phyloP scores from a whole-genome alignment of 2,329 filamentous ascomycete species.

The Apiospora arundinis region DNA sequence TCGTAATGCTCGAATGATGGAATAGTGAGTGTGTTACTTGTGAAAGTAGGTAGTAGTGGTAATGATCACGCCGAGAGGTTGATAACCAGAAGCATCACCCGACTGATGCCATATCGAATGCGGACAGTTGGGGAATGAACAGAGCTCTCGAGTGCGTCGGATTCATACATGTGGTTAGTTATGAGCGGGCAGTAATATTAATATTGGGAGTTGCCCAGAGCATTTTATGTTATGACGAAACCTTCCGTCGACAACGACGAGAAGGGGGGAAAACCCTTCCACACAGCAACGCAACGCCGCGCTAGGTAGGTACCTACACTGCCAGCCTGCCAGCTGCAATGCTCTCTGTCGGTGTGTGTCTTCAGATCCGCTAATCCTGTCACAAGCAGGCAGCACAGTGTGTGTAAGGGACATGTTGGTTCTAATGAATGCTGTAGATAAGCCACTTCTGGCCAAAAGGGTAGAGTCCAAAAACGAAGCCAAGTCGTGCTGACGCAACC shows the following conservation, averaged over 20 bases:
- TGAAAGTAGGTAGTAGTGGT: not conserved
- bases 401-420: not conserved
- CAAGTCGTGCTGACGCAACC: not conserved
- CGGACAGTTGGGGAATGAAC: not conserved
- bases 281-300: not conserved
- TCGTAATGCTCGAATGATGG: not conserved
- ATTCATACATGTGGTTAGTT: not conserved
- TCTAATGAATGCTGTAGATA: not conserved
- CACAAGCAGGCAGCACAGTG: constrained; percentile 14
- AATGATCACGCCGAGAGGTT: not conserved
- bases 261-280: no score
- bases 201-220: not conserved
- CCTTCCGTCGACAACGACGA: constrained; percentile 9
- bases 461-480: not conserved
- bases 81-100: not conserved
- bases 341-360: not conserved
- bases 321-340: constrained; percentile 5
- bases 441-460: not conserved
- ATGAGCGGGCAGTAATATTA: constrained; percentile 11
- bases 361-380: not conserved
- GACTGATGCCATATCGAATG: not conserved
- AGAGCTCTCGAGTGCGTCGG: not conserved
- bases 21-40: not conserved
- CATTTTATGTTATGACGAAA: constrained; percentile 20
- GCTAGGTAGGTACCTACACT: no score